Evolutionary conservation across 2,329 filamentous ascomycete species (phyloP), one percentile per base, ranked within the genome.

Genomic region (Cercospora canescens): DNA sequence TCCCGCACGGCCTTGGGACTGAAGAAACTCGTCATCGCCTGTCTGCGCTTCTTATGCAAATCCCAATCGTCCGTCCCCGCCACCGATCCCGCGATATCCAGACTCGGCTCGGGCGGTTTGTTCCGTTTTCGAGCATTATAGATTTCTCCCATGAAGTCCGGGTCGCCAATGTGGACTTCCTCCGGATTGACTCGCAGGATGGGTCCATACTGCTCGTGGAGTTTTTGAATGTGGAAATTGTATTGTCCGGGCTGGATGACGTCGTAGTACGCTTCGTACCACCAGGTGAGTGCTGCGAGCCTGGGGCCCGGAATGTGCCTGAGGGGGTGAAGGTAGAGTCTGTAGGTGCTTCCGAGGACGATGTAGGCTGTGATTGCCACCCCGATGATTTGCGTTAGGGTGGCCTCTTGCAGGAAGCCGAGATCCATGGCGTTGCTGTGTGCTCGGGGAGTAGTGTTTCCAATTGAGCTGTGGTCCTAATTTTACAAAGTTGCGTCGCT

Each of bases 221-320:
- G 58, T 9, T 21, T 24, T 9, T 60, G 41, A 50, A 68, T 61
- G 18, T 64, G 30, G 57, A 66, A 71, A 4, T 62, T 55, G 50
- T 67, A 69, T 37, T 67, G 65, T 21, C 68, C 68, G 4, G 58
- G 58, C 6, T 45, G 30, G 9, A 59, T 48, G 1, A 69, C 48
- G 28, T 70, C 69, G 48, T 70, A 67, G 62, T 69, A 70, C 18
- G 63, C 50, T 60, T 69, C 64, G 18, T 63, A 62, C 55, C 68
- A 66, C 30, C 56, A 59, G 3, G 78, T 79, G 18, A 76, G 70
- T 9, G 77, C 78, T 14, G 76, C 76, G 6, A 78, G 64, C 45
- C 69, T 74, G 0, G 78, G 77, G 1, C 78, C 77, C 0, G 77
- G 77, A 30, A 77, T 70, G 4, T 72, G 70, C 21, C 75, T 69